Evolutionary conservation across 257 asterid species (phyloP).

Genomic region (Datura wrightii): DNA sequence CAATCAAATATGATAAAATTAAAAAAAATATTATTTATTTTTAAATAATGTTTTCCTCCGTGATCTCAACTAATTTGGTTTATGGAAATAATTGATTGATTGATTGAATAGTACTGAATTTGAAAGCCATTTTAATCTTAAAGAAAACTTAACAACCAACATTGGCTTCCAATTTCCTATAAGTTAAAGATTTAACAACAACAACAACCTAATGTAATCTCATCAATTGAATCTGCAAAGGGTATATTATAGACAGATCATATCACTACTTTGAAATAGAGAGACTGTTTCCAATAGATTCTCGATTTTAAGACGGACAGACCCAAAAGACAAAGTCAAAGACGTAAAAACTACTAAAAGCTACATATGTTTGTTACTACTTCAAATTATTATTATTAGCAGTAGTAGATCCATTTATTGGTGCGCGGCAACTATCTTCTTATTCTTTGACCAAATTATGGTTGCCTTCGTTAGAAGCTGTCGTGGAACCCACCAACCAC

Average conservation of each 20-base stretch:
- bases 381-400: not conserved
- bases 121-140: not conserved
- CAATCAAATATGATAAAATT: too few relatives aligned
- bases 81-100: not conserved
- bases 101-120: not conserved
- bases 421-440: not conserved
- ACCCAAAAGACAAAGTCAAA: not conserved
- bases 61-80: not conserved
- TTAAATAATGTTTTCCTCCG: too few relatives aligned
- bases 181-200: too few relatives aligned
- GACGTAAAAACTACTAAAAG: not conserved
- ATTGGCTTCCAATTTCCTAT: not conserved
- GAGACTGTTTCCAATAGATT: too few relatives aligned
- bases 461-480: conserved; percentile 25
- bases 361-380: not conserved
- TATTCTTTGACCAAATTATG: not conserved
- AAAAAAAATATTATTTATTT: too few relatives aligned
- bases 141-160: not conserved
- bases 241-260: too few relatives aligned
- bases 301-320: too few relatives aligned
- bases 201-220: too few relatives aligned
- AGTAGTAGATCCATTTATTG: not conserved
- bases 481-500: conserved; percentile 3
- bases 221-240: too few relatives aligned
- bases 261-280: too few relatives aligned